Evolutionary conservation across 495 filamentous ascomycete genomes (phyloP).

Genomic region (Aspergillus kassunensis): DNA sequence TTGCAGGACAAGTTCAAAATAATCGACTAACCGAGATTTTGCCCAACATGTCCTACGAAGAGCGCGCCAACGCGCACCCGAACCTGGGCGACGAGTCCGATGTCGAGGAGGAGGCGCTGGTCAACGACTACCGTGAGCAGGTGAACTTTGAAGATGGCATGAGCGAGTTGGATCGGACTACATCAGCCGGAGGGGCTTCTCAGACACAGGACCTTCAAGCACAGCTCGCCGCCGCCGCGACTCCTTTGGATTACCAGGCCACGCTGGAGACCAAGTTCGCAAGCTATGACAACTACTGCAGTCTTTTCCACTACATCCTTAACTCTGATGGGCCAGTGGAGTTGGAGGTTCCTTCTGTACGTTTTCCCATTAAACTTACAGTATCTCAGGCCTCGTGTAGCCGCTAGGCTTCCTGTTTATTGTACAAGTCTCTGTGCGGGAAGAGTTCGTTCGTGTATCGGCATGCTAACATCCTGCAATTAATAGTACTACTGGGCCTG

Average conservation of each 20-base stretch:
- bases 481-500: slow-evolving; percentile 96
- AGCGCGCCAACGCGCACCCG: slow-evolving; percentile 48
- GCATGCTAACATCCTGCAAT: slow-evolving; percentile 11
- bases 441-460: not conserved
- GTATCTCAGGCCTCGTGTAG: not conserved
- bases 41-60: slow-evolving; percentile 47
- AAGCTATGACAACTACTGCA: slow-evolving; percentile 99
- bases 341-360: slow-evolving; percentile 89
- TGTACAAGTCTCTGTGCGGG: slow-evolving; percentile 12
- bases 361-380: slow-evolving; percentile 24
- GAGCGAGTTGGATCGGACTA: slow-evolving; percentile 69
- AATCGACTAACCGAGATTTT: slow-evolving; percentile 14
- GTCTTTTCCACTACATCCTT: slow-evolving; percentile 95
- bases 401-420: not conserved
- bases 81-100: slow-evolving; percentile 77
- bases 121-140: slow-evolving; percentile 91
- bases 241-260: slow-evolving; percentile 91
- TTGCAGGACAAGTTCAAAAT: slow-evolving; percentile 20
- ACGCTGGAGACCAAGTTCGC: slow-evolving; percentile 91
- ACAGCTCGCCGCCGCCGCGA: slow-evolving; percentile 82
- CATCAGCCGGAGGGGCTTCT: slow-evolving; percentile 43
- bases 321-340: slow-evolving; percentile 98
- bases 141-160: slow-evolving; percentile 83
- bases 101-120: slow-evolving; percentile 89
- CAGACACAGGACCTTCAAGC: slow-evolving; percentile 80